Conservation (phyloP, 2,329 filamentous ascomycete species). For the Lachnellula subtilissima region DNA sequence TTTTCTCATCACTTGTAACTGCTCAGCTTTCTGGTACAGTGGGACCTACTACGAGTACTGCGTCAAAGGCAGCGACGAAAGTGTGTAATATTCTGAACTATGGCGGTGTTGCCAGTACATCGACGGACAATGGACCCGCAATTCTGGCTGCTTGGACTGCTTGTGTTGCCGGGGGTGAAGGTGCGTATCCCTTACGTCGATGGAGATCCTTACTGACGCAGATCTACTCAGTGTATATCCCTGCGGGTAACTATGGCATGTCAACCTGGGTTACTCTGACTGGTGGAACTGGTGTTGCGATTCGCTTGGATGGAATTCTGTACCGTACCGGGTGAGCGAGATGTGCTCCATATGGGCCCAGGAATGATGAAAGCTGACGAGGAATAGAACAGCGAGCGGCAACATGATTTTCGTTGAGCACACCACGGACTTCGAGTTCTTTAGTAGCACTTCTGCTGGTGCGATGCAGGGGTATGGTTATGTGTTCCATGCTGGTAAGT, state of each 20-base stretch:
- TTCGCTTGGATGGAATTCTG: constrained; percentile 49
- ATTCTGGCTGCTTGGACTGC: constrained; percentile 39
- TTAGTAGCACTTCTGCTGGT: constrained; percentile 46
- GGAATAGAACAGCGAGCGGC: constrained; percentile 33
- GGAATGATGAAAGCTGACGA: neutral
- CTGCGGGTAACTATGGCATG: constrained; percentile 43
- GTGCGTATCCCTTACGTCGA: neutral
- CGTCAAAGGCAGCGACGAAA: constrained; percentile 21
- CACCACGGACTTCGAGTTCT: constrained; percentile 48
- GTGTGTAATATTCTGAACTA: constrained; percentile 43
- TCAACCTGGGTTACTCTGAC: constrained; percentile 45
- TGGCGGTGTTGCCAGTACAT: constrained; percentile 41
- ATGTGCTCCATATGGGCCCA: neutral
- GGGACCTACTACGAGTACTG: constrained; percentile 23
- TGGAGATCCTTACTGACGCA: neutral
- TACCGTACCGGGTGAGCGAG: constrained; percentile 40
- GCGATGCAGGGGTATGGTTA: constrained; percentile 51
- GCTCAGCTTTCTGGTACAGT: constrained; percentile 24
- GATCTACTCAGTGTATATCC: constrained; percentile 17
- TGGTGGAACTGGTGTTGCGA: constrained; percentile 43
- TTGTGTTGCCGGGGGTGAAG: constrained; percentile 39
- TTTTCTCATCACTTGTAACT: constrained; percentile 8
- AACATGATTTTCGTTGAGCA: constrained; percentile 51
- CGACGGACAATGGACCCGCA: constrained; percentile 41
- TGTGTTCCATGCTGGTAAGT: constrained; percentile 37